phyloP scores from a whole-genome alignment of 768 basidiomycete genomes.

The Tricholomella constricta region DNA sequence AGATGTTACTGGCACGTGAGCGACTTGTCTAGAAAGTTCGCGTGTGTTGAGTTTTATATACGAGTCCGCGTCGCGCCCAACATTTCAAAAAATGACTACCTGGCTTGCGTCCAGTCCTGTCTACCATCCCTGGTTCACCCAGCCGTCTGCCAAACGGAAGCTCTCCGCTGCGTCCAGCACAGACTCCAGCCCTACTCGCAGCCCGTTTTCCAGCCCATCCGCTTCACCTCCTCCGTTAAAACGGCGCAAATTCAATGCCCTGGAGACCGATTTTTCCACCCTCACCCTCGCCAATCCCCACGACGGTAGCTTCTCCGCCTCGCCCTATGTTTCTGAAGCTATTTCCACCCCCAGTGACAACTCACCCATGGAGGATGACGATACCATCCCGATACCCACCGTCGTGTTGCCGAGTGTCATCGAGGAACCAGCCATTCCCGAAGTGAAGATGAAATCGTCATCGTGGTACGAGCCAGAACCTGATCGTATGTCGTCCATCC shows the following conservation, averaged over 20 bases:
- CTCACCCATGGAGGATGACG: slow-evolving; percentile 12
- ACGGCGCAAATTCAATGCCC: slow-evolving; percentile 46
- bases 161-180: slow-evolving; percentile 23
- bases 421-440: slow-evolving; percentile 47
- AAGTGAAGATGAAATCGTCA: slow-evolving; percentile 63
- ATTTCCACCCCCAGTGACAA: slow-evolving; percentile 6
- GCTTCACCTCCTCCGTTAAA: slow-evolving; percentile 36
- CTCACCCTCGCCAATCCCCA: slow-evolving; percentile 37
- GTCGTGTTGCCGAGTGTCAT: slow-evolving; percentile 33
- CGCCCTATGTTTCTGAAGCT: slow-evolving; percentile 13
- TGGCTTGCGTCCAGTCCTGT: slow-evolving; percentile 29
- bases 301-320: slow-evolving; percentile 10
- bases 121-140: slow-evolving; percentile 48
- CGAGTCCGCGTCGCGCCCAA: not conserved
- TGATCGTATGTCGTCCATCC: slow-evolving; percentile 51
- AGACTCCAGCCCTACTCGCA: slow-evolving; percentile 8
- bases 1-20: slow-evolving; percentile 14
- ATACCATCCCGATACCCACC: not conserved
- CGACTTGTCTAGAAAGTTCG: slow-evolving; percentile 8
- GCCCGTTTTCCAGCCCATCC: slow-evolving; percentile 11
- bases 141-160: slow-evolving; percentile 42
- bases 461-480: slow-evolving; percentile 74
- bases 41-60: not conserved
- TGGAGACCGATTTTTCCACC: slow-evolving; percentile 62
- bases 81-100: slow-evolving; percentile 22